Percentiles rank a stretch among this genome's conserved stretches.
These are phyloP conservation scores for Discostella stelligera DNA, from an alignment of 352 stramenopile genomes.

Conservation along the genomic window DNA sequence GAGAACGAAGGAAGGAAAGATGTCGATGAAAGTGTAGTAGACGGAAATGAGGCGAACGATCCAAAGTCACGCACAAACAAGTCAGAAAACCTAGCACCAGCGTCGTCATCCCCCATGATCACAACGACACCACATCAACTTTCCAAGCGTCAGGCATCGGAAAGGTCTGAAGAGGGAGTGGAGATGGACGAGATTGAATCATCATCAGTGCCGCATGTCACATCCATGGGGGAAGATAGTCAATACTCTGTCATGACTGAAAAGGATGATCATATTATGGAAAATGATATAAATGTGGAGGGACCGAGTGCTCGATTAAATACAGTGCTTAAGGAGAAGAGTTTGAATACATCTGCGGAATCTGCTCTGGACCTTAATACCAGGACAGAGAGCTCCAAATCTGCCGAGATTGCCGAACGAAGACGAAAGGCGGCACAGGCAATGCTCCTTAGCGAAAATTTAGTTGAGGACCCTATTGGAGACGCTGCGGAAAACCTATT, in stretches of 20 bases:
- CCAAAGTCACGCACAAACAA: background rate
- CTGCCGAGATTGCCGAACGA: conserved; percentile 42
- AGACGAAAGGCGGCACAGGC: conserved; percentile 46
- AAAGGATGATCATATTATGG: conserved; percentile 2
- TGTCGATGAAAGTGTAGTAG: background rate
- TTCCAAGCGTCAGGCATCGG: background rate
- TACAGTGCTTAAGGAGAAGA: background rate
- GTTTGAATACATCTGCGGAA: background rate
- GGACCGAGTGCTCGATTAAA: background rate
- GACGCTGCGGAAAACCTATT: background rate
- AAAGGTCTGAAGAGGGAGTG: background rate
- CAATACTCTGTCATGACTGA: conserved; percentile 17
- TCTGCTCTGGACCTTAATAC: no score
- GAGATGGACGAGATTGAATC: background rate
- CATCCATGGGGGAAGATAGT: conserved; percentile 4
- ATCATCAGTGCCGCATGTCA: background rate
- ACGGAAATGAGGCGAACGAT: no score
- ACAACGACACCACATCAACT: background rate
- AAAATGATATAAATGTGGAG: background rate
- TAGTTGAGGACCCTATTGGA: conserved; percentile 51
- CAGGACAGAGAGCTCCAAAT: conserved; percentile 21
- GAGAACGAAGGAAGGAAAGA: background rate
- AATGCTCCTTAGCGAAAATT: conserved; percentile 53
- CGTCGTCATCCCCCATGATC: background rate
- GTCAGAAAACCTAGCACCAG: background rate